phyloP scores from a whole-genome alignment of 2,329 filamentous ascomycete genomes.

The Cercospora citrullina region DNA sequence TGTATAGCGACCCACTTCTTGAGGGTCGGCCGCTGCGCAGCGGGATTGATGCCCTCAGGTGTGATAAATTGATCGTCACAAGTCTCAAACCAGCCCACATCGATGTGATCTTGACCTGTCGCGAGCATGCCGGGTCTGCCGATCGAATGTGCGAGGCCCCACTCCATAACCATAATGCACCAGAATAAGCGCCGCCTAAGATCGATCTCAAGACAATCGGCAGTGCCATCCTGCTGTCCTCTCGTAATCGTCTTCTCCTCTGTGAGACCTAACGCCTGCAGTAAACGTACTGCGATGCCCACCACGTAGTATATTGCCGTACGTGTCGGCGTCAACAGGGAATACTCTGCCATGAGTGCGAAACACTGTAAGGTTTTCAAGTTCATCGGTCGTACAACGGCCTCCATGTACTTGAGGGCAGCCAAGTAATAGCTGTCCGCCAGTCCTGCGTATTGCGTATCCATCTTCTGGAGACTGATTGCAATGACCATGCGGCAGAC shows the following conservation, averaged over 20 bases:
- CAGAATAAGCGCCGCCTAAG: slow-evolving; percentile 87
- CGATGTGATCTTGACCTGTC: slow-evolving; percentile 75
- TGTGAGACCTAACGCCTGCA: slow-evolving; percentile 81
- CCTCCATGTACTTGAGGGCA: slow-evolving; percentile 80
- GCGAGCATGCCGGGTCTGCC: slow-evolving; percentile 85
- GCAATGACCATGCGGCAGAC: slow-evolving; percentile 88
- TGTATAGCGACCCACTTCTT: slow-evolving; percentile 90
- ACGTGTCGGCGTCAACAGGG: slow-evolving; percentile 83
- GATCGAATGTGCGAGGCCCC: slow-evolving; percentile 81
- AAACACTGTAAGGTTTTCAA: slow-evolving; percentile 88
- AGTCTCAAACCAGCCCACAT: slow-evolving; percentile 80
- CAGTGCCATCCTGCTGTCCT: slow-evolving; percentile 58
- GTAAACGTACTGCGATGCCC: slow-evolving; percentile 81
- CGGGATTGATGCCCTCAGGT: slow-evolving; percentile 67
- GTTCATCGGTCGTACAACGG: slow-evolving; percentile 83
- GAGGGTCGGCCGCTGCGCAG: slow-evolving; percentile 65
- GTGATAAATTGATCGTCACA: slow-evolving; percentile 84
- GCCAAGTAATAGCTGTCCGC: slow-evolving; percentile 94
- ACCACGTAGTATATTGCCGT: slow-evolving; percentile 93
- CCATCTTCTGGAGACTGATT: slow-evolving; percentile 90
- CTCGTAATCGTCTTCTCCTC: slow-evolving; percentile 83
- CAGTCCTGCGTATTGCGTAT: slow-evolving; percentile 83
- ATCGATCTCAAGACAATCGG: slow-evolving; percentile 76
- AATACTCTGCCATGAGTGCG: slow-evolving; percentile 84
- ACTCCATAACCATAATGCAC: slow-evolving; percentile 86